Evolutionary conservation across 1,139 yeast species (phyloP), one percentile per base, ranked within the genome.

Genomic region (Suhomyces anneliseae): DNA sequence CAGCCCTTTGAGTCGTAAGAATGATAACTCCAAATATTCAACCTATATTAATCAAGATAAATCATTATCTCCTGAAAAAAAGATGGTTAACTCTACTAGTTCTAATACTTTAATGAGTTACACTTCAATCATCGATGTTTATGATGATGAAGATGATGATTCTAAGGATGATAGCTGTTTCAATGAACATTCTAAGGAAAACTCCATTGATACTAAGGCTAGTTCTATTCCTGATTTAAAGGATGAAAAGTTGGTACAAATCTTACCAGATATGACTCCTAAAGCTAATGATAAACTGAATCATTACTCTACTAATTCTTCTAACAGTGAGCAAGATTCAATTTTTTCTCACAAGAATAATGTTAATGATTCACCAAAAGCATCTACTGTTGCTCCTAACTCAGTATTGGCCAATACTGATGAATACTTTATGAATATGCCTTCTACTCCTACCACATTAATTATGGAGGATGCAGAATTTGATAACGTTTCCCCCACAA

Each of bases 381-480:
- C 43, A 8, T 42, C 51, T 4, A 49, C 52, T 11, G 15, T 29
- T 19, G 39, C 42, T 10, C 47, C 47, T 12, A 36, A 11, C 32
- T 8, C 34, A 27, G 26, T 40, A 8, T 36, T 43, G 15, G 27
- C 40, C 15, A 19, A 24, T 15, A 19, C 9, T 31, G 46, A 46
- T 9, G 51, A 48, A 24, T 49, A 45, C 33, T 19, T 24, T 9
- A 9, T 44, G 38, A 43, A 43, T 26, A 40, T 43, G 4, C 54
- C 49, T 6, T 39, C 49, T n/a, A 58, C 66, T 4, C 69, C 68
- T 8, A 50, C 55, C 15, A 54, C 68, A 1, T 65, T 66, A 5
- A 50, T 51, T 10, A 51, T 56, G 19, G 63, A 60, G 36, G 50
- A 44, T 33, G 50, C 36, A 8, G 56, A 47, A 27, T 49, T 48